phyloP scores from a whole-genome alignment of 1,284 basidiomycete genomes.

The Ceratobasidium sp. region DNA sequence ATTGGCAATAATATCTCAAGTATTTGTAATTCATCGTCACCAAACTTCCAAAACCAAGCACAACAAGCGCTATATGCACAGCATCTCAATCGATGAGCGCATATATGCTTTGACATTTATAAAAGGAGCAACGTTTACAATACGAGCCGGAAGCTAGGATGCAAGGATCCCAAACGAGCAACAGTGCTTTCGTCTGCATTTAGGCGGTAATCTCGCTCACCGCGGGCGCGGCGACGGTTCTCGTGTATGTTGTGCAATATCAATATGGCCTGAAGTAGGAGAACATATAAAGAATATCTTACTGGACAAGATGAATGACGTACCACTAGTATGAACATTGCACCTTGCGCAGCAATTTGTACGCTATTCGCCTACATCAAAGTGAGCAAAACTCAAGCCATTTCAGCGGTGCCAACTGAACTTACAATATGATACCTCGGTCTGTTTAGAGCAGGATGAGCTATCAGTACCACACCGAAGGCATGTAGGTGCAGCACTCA shows the following conservation, averaged over 20 bases:
- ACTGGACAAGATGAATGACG: background rate
- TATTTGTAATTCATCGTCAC: background rate
- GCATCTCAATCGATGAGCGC: no score
- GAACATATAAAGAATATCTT: background rate
- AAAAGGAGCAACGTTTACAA: slow-evolving; percentile 14
- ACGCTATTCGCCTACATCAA: slow-evolving; percentile 47
- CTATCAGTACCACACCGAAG: background rate
- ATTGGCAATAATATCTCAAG: background rate
- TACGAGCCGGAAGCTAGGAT: slow-evolving; percentile 49
- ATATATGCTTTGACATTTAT: no score
- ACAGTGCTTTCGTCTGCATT: slow-evolving; percentile 49
- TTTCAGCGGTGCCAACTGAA: background rate
- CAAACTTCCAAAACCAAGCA: no score
- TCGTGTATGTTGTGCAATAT: slow-evolving; percentile 49
- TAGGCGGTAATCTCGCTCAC: slow-evolving; percentile 49
- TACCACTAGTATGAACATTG: slow-evolving; percentile 47
- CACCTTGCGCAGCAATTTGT: slow-evolving; percentile 46
- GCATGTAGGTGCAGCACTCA: slow-evolving; percentile 15
- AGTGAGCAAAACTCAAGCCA: background rate
- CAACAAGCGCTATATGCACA: background rate
- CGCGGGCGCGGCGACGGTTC: slow-evolving; percentile 48
- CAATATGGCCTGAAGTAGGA: slow-evolving; percentile 36
- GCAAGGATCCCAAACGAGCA: slow-evolving; percentile 47
- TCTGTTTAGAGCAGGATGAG: background rate
- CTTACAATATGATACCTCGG: slow-evolving; percentile 46